Conservation (phyloP, 768 basidiomycete species). For the Agrocybe praecox region DNA sequence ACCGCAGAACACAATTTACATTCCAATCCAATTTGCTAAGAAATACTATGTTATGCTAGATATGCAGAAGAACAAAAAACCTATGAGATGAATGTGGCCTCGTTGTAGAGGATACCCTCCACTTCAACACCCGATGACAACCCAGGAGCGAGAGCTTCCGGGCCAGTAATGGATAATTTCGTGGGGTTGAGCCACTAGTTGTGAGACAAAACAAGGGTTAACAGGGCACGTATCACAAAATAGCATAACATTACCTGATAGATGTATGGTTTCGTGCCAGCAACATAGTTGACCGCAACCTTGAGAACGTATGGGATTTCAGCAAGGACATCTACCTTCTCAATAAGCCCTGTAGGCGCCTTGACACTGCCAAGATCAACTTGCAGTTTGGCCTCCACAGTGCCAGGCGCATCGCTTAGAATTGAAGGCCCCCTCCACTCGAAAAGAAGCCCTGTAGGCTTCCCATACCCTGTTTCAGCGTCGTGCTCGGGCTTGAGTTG, state of each 20-base stretch:
- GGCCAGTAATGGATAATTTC: slow-evolving; percentile 44
- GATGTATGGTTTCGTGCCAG: slow-evolving; percentile 92
- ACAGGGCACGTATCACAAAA: not conserved
- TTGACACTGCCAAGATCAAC: slow-evolving; percentile 60
- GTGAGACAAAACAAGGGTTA: slow-evolving; percentile 21
- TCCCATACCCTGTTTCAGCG: slow-evolving; percentile 79
- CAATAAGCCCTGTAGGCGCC: slow-evolving; percentile 75
- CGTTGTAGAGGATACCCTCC: slow-evolving; percentile 79
- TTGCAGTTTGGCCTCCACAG: slow-evolving; percentile 55
- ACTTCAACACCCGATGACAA: slow-evolving; percentile 49
- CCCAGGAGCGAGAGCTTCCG: slow-evolving; percentile 39
- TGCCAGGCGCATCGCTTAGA: slow-evolving; percentile 49
- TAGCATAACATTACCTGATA: slow-evolving; percentile 65
- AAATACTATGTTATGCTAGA: slow-evolving; percentile 5
- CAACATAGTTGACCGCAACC: slow-evolving; percentile 90
- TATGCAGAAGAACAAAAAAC: slow-evolving; percentile 1
- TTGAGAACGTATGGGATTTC: slow-evolving; percentile 94
- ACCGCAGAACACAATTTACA: not conserved
- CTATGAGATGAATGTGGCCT: slow-evolving; percentile 87
- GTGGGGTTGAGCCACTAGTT: slow-evolving; percentile 50
- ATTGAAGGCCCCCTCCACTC: slow-evolving; percentile 80
- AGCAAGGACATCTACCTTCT: slow-evolving; percentile 93
- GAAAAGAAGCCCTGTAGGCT: slow-evolving; percentile 69
- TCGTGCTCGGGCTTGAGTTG: slow-evolving; percentile 69
- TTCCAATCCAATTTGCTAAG: not conserved